These are phyloP conservation scores for Parafenestella ontariensis DNA, from an alignment of 2,329 filamentous ascomycete species.

Conservation along the genomic window DNA sequence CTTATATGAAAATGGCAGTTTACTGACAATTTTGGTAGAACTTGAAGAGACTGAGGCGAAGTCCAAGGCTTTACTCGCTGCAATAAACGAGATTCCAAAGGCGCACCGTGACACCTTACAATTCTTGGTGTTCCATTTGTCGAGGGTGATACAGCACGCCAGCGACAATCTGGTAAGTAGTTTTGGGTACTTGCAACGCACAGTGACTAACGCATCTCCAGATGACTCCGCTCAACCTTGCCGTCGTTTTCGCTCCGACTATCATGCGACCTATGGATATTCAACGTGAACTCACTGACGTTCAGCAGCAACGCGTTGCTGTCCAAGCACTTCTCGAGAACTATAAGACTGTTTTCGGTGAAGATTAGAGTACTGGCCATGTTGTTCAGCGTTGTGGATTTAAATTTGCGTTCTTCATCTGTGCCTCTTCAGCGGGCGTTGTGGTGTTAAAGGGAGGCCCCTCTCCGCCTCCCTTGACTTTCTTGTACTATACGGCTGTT, in stretches of 20 bases:
- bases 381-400: neutral
- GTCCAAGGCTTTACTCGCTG: slow-evolving; percentile 69
- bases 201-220: slow-evolving; percentile 44
- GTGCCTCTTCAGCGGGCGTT: slow-evolving; percentile 12
- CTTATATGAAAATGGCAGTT: neutral
- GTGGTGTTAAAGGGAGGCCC: neutral
- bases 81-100: slow-evolving; percentile 79
- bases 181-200: neutral
- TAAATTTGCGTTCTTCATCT: slow-evolving; percentile 7
- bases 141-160: slow-evolving; percentile 81
- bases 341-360: slow-evolving; percentile 76
- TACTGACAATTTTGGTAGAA: slow-evolving; percentile 52
- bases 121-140: slow-evolving; percentile 92
- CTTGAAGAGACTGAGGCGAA: slow-evolving; percentile 63
- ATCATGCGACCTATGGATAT: slow-evolving; percentile 93
- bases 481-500: slow-evolving; percentile 20
- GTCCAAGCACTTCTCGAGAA: slow-evolving; percentile 95
- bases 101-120: slow-evolving; percentile 89
- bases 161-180: slow-evolving; percentile 79
- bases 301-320: slow-evolving; percentile 89
- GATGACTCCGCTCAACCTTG: slow-evolving; percentile 97
- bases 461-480: slow-evolving; percentile 1
- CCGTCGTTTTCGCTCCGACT: slow-evolving; percentile 96
- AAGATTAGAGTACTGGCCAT: slow-evolving; percentile 30
- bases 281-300: slow-evolving; percentile 94